phyloP scores from a whole-genome alignment of 2,329 filamentous ascomycete genomes.

The Cryphonectria nitschkei region DNA sequence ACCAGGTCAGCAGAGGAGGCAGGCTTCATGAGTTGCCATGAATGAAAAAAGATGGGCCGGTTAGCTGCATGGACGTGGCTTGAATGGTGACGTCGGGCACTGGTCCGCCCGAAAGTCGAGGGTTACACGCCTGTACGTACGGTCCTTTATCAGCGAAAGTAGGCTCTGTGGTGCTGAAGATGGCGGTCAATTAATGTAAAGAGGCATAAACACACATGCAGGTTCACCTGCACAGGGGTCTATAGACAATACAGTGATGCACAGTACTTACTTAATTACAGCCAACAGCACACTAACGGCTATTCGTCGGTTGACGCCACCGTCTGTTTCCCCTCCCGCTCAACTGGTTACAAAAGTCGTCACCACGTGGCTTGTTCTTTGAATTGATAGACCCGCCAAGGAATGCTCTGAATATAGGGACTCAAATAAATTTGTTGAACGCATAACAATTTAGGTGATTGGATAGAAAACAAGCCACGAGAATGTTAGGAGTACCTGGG shows the following conservation, averaged over 20 bases:
- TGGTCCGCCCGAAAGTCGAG: neutral
- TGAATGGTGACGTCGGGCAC: neutral
- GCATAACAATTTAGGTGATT: too few relatives aligned
- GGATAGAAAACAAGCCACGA: neutral
- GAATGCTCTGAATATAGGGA: too few relatives aligned
- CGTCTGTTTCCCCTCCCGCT: neutral
- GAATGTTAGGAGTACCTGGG: slow-evolving; percentile 15
- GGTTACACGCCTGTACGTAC: neutral
- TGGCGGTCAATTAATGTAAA: too few relatives aligned
- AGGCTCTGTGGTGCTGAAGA: neutral
- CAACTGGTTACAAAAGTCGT: neutral
- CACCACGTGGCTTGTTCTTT: neutral
- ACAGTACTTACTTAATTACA: too few relatives aligned
- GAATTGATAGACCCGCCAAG: too few relatives aligned
- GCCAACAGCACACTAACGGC: neutral
- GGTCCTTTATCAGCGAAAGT: neutral
- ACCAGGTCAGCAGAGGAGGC: neutral
- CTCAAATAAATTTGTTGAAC: too few relatives aligned
- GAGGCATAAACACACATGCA: neutral
- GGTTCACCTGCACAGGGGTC: neutral
- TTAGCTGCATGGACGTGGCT: neutral
- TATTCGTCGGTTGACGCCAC: neutral
- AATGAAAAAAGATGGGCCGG: neutral
- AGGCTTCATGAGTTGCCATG: neutral
- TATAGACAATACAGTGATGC: too few relatives aligned